Evolutionary conservation across 1,139 yeast genomes (phyloP).

Genomic region (Candida dubliniensis): DNA sequence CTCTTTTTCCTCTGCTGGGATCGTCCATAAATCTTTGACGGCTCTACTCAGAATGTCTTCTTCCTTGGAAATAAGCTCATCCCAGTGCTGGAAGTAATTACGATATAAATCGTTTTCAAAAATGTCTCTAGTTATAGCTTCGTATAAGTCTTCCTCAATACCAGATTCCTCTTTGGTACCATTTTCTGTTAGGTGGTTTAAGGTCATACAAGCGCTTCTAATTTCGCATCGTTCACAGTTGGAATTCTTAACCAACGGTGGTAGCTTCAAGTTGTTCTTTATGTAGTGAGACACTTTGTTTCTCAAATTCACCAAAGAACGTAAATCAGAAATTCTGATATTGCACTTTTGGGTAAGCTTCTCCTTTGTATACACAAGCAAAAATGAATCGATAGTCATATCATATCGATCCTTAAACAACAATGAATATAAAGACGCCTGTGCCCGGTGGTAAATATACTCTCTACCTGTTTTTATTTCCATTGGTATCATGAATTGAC

Average conservation of each 20-base stretch:
- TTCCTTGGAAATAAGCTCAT: conserved; percentile 68
- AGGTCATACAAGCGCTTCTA: conserved; percentile 64
- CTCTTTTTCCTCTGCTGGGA: conserved; percentile 63
- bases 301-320: conserved; percentile 64
- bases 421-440: conserved; percentile 80
- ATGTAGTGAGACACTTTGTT: conserved; percentile 66
- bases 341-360: conserved; percentile 58
- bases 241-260: conserved; percentile 56
- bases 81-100: conserved; percentile 72
- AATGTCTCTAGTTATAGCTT: conserved; percentile 52
- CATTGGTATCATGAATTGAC: conserved; percentile 64
- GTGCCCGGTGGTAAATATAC: conserved; percentile 76
- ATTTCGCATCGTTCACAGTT: conserved; percentile 70
- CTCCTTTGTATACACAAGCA: conserved; percentile 73
- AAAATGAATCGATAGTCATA: conserved; percentile 60
- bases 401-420: conserved; percentile 79
- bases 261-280: conserved; percentile 54
- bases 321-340: conserved; percentile 54
- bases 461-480: conserved; percentile 87
- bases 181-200: conserved; percentile 58
- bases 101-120: conserved; percentile 36
- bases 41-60: conserved; percentile 57
- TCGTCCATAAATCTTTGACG: conserved; percentile 68
- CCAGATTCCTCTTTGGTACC: conserved; percentile 55
- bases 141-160: conserved; percentile 44